A percentile compares a stretch with the other conserved stretches of the same genome.
phyloP scores from a whole-genome alignment of 169 alveolate genomes.

The Theileria sp. region DNA sequence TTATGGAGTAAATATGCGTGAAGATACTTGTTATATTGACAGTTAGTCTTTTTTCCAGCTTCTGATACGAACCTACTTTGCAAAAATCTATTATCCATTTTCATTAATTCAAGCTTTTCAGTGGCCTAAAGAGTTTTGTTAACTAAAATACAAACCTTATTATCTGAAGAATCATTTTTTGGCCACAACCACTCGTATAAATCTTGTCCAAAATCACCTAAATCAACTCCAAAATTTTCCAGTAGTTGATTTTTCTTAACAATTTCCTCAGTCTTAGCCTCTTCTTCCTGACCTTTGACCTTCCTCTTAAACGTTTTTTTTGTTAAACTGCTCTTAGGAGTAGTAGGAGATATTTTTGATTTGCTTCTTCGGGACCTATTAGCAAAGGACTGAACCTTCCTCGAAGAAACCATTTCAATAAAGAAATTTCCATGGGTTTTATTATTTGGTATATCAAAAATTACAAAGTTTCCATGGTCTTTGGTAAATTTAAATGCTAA shows the following conservation, averaged over 20 bases:
- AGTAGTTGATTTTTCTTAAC: conserved; percentile 9
- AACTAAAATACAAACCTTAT: conserved; percentile 9
- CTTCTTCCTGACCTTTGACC: neutral
- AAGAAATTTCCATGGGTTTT: neutral
- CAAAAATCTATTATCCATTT: conserved; percentile 5
- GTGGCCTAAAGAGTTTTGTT: conserved; percentile 7
- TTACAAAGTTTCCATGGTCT: neutral
- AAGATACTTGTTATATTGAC: conserved; percentile 18
- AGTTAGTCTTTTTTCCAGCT: neutral
- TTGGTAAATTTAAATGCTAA: neutral
- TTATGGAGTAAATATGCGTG: conserved; percentile 51
- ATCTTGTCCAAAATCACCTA: conserved; percentile 48
- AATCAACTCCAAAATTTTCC: conserved; percentile 55
- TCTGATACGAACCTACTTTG: neutral
- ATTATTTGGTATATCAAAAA: neutral
- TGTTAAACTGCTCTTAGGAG: neutral
- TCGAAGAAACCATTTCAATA: conserved; percentile 32
- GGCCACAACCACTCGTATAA: conserved; percentile 68
- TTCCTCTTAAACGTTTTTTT: conserved; percentile 2
- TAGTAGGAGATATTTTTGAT: conserved; percentile 6
- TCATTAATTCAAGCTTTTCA: neutral
- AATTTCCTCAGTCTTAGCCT: neutral
- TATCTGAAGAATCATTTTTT: neutral
- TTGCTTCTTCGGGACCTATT: conserved; percentile 14
- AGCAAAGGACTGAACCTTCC: conserved; percentile 36